phyloP scores from a whole-genome alignment of 768 basidiomycete genomes.

The Astraeus odoratus region DNA sequence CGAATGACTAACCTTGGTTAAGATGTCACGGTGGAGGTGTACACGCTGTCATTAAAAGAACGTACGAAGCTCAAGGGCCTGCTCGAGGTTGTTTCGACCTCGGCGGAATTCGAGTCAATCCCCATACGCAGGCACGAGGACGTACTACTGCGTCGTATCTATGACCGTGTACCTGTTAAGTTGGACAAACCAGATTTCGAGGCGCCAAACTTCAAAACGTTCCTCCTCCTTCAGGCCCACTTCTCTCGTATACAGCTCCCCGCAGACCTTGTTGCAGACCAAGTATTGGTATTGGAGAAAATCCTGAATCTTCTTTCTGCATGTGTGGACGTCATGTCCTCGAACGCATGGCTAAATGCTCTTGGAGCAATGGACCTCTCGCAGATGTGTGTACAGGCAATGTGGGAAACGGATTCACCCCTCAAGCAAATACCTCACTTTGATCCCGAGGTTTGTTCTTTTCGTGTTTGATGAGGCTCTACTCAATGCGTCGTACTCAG shows the following conservation, averaged over 20 bases:
- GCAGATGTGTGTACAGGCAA: slow-evolving; percentile 97
- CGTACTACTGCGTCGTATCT: slow-evolving; percentile 74
- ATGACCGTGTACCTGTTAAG: slow-evolving; percentile 96
- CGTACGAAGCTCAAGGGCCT: slow-evolving; percentile 95
- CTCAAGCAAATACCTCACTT: slow-evolving; percentile 97
- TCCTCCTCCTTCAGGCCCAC: slow-evolving; percentile 93
- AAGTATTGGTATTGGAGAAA: slow-evolving; percentile 80
- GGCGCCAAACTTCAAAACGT: slow-evolving; percentile 96
- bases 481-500: slow-evolving; percentile 28
- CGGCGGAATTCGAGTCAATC: slow-evolving; percentile 91
- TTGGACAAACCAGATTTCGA: slow-evolving; percentile 79
- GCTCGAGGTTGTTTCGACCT: slow-evolving; percentile 94
- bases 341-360: slow-evolving; percentile 91
- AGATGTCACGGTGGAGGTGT: slow-evolving; percentile 97
- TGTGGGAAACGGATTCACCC: slow-evolving; percentile 97
- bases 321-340: slow-evolving; percentile 97
- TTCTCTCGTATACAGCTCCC: slow-evolving; percentile 91
- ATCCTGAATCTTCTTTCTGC: slow-evolving; percentile 88
- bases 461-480: slow-evolving; percentile 9
- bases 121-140: slow-evolving; percentile 96
- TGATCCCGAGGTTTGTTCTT: slow-evolving; percentile 61
- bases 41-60: slow-evolving; percentile 91
- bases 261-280: slow-evolving; percentile 90
- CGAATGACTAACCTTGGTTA: slow-evolving; percentile 5
- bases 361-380: slow-evolving; percentile 96